Base-by-base conservation (phyloP, 1,139 yeast genomes). In the Scheffersomyces quercinus region DNA sequence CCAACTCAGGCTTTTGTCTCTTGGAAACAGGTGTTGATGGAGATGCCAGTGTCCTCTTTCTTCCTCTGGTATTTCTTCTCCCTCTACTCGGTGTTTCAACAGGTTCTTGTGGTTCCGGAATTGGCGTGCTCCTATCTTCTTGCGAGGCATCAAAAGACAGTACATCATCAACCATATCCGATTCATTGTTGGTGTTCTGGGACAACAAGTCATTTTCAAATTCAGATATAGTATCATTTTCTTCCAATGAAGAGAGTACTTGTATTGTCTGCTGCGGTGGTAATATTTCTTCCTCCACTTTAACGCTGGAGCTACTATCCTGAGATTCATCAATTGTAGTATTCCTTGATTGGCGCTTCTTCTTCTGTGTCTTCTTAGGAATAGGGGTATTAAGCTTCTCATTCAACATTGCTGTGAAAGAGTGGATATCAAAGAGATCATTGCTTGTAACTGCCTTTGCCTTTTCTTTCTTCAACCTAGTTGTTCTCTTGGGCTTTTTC, bases 371-470 rank as follows among this genome's bases (percentile, higher is more conserved):
- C n/a, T 29, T 29, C 28, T 41, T 42, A 7, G 38, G 20, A 12
- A 44, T 35, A 4, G 53, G 15, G 5, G 49, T 43, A 2, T 55
- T 40, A 9, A 62, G 52, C 40, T 60, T 61, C 3, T 62, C 58
- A 29, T 53, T 60, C 24, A 63, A 43, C 54, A 62, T 49, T 1
- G 67, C 66, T 1, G 67, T 63, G 42, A 62, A 63, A 2, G 65
- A 59, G 45, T 62, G 66, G 28, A 63, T 61, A 44, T 63, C 67
- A 47, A 62, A 62, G 29, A 44, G 45, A 10, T 40, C 32, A 6
- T 28, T 32, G 12, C 37, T 30, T 14, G 41, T 26, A 9, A 39
- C 28, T 12, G 40, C 46, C 33, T 38, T 39, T 37, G n/a, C 28
- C 11, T 40, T 39, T 13, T 41, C 39, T 15, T 36, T 41, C n/a